Evolutionary conservation across 2,329 filamentous ascomycete genomes (phyloP).

Genomic region (Claviceps sp.): DNA sequence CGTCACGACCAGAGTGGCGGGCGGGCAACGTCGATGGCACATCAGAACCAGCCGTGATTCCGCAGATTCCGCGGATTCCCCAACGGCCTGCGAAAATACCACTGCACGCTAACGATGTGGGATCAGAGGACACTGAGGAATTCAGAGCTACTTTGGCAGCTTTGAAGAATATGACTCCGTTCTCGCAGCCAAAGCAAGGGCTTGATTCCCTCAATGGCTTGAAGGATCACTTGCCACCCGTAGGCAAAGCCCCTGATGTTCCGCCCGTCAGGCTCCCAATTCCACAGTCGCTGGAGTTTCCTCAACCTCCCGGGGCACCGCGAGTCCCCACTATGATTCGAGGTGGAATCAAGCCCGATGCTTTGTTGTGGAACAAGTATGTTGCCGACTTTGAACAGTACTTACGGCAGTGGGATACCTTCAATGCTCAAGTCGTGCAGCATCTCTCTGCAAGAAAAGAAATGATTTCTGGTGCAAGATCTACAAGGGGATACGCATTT

Average conservation of each 20-base stretch:
- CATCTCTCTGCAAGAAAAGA: conserved; percentile 42
- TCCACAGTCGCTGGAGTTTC: conserved; percentile 28
- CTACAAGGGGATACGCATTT: conserved; percentile 31
- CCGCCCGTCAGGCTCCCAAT: conserved; percentile 24
- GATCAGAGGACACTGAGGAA: conserved; percentile 43
- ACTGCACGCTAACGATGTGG: conserved; percentile 24
- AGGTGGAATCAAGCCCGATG: conserved; percentile 29
- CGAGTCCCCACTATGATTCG: conserved; percentile 24
- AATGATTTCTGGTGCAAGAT: conserved; percentile 24
- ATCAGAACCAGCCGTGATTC: conserved; percentile 12
- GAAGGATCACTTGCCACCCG: conserved; percentile 42
- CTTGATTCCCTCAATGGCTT: conserved; percentile 42
- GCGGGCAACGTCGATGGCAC: conserved; percentile 29
- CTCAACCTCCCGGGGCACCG: conserved; percentile 35
- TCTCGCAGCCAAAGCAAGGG: conserved; percentile 32
- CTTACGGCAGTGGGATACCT: conserved; percentile 33
- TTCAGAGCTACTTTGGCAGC: conserved; percentile 41
- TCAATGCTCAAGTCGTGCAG: conserved; percentile 38
- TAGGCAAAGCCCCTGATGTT: conserved; percentile 33
- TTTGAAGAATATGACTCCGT: conserved; percentile 42
- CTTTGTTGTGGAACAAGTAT: conserved; percentile 36
- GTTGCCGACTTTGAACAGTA: conserved; percentile 40
- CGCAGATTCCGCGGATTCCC: conserved; percentile 2
- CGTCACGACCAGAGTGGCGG: conserved; percentile 45
- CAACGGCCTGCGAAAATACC: conserved; percentile 8